phyloP scores from a whole-genome alignment of 371 early-diverging fungal genomes.

The Batkoa obscura region DNA sequence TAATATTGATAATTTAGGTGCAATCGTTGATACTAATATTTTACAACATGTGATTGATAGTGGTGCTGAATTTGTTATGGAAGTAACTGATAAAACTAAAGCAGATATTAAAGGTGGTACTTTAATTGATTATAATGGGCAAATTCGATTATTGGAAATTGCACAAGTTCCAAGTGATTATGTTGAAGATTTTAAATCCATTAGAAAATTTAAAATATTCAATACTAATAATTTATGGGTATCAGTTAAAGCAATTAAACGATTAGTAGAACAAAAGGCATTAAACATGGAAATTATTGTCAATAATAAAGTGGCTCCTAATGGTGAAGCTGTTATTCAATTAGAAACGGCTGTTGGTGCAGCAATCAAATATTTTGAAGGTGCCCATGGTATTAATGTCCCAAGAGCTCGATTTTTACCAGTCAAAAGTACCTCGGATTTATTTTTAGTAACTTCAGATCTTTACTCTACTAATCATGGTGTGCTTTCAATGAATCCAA shows the following conservation, averaged over 20 bases:
- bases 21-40: conserved; percentile 90
- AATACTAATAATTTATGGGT: conserved; percentile 99
- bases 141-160: conserved; percentile 92
- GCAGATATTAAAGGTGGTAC: conserved; percentile 99
- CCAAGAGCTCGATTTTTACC: conserved; percentile 97
- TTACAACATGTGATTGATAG: conserved; percentile 81
- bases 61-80: conserved; percentile 95
- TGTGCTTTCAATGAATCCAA: conserved; percentile 74
- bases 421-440: conserved; percentile 96
- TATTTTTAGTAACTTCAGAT: conserved; percentile 94
- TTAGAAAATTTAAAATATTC: conserved; percentile 99
- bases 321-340: conserved; percentile 93
- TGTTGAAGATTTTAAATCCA: conserved; percentile 96
- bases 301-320: conserved; percentile 67
- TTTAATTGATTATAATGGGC: conserved; percentile 92
- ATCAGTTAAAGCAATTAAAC: conserved; percentile 86
- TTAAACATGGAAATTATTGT: conserved; percentile 95
- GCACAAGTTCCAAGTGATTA: conserved; percentile 98
- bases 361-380: conserved; percentile 95
- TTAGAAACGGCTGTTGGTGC: conserved; percentile 99
- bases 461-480: conserved; percentile 89
- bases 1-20: conserved; percentile 92
- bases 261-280: conserved; percentile 60
- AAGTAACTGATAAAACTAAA: conserved; percentile 99
- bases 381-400: conserved; percentile 95